Conservation (phyloP, 108 stramenopile genomes). For the Skeletonema costatum region DNA sequence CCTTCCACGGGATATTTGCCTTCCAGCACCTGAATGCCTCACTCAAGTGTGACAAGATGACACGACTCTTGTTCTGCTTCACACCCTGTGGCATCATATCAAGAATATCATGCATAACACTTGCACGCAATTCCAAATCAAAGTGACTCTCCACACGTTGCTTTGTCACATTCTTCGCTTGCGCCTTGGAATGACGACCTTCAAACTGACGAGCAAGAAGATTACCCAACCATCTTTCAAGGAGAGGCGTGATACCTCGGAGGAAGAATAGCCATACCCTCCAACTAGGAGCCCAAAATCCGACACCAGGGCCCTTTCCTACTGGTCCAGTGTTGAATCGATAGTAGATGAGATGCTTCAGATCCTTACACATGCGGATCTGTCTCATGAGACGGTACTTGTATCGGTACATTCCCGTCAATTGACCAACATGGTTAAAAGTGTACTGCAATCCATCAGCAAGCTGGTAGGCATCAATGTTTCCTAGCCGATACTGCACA, state of each 20-base stretch:
- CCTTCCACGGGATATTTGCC: conserved; percentile 99
- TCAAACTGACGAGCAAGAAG: conserved; percentile 98
- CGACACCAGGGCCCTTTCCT: conserved; percentile 98
- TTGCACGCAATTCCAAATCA: conserved; percentile 98
- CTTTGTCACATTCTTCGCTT: conserved; percentile 99
- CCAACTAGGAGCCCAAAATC: conserved; percentile 99
- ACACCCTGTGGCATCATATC: conserved; percentile 99
- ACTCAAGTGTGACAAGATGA: conserved; percentile 95
- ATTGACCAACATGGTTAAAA: conserved; percentile 99
- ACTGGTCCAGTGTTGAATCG: conserved; percentile 99
- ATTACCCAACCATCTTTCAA: conserved; percentile 99
- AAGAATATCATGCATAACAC: conserved; percentile 99
- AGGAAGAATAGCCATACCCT: conserved; percentile 99
- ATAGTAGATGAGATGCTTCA: conserved; percentile 99
- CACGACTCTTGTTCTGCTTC: conserved; percentile 97
- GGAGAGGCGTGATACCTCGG: conserved; percentile 94
- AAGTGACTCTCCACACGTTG: conserved; percentile 99
- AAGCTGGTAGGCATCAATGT: conserved; percentile 98
- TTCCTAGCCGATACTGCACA: conserved; percentile 97
- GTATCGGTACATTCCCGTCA: conserved; percentile 99
- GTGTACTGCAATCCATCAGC: conserved; percentile 99
- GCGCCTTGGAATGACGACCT: conserved; percentile 95
- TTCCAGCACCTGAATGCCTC: conserved; percentile 99
- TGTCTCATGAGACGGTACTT: conserved; percentile 99
- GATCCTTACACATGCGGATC: conserved; percentile 98